Evolutionary conservation across 2,329 filamentous ascomycete genomes (phyloP).

Genomic region (Fonsecaea nubica): DNA sequence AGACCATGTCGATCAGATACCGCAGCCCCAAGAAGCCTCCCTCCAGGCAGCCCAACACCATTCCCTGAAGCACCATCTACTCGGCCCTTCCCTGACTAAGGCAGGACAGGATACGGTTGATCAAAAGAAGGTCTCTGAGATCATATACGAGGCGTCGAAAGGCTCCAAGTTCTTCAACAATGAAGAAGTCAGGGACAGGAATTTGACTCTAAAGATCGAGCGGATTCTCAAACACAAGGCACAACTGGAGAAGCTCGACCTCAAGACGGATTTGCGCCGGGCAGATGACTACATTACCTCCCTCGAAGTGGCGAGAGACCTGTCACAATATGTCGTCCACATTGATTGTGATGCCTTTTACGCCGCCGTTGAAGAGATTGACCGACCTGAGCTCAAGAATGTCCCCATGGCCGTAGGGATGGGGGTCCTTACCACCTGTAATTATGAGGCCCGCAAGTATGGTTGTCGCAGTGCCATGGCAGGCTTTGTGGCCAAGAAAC

Average conservation of each 20-base stretch:
- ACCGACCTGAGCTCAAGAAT: constrained; percentile 81
- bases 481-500: constrained; percentile 89
- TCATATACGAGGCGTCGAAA: constrained; percentile 96
- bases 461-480: constrained; percentile 96
- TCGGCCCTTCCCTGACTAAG: constrained; percentile 91
- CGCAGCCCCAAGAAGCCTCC: constrained; percentile 6
- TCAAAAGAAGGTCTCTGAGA: constrained; percentile 89
- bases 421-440: constrained; percentile 74
- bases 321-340: constrained; percentile 86
- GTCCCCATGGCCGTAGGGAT: constrained; percentile 90
- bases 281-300: constrained; percentile 83
- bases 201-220: constrained; percentile 83
- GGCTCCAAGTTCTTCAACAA: constrained; percentile 96
- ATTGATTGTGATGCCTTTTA: constrained; percentile 98
- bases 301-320: constrained; percentile 77
- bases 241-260: constrained; percentile 75
- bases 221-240: constrained; percentile 76
- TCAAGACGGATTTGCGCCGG: constrained; percentile 73
- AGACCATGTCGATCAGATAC: neutral
- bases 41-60: constrained; percentile 51
- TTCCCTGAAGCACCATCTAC: constrained; percentile 84
- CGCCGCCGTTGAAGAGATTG: constrained; percentile 86
- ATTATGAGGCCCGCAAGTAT: constrained; percentile 88
- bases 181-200: constrained; percentile 81
- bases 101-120: constrained; percentile 93